Base-by-base conservation (phyloP, 805 yeast genomes). In the Millerago galiae region DNA sequence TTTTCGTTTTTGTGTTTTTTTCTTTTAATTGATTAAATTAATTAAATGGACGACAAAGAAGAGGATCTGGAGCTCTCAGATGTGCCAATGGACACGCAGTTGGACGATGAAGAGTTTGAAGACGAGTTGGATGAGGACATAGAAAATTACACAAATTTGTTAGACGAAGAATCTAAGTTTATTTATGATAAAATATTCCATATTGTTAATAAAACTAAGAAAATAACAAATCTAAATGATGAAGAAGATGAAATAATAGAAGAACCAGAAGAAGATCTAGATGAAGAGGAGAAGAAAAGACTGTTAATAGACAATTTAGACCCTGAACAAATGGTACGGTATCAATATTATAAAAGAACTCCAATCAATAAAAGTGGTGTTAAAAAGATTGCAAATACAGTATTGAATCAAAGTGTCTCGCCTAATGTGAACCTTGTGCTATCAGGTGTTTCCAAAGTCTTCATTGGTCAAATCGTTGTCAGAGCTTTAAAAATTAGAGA, bases 391-490 rank as follows among this genome's bases (percentile, higher is more conserved):
- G 90, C 95, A 11, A 81, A 83, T 52, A 75, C 83, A 24, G 83
- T 84, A 0, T 67, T 87, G 38, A 89, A 88, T 34, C 95, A 89
- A 58, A 78, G 81, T 36, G 79, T 89, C 10, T 81, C 91, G 2
- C 85, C 76, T 44, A 84, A 83, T 47, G 81, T 88, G 17, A 84
- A 95, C 0, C 80, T 86, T 41, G 81, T 88, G 8, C 62, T 90
- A 37, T 85, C 91, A 6, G 96, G 96, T 60, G 74, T 88, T 42
- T 84, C 95, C 2, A 90, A 90, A 58, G 84, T 87, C 52, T 81
- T 86, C 58, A 74, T 89, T n/a, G 95, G 96, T 11, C 97, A 90
- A 53, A 74, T 90, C 14, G 83, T 90, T 11, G 95, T 90, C 48
- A 71, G 77, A 53, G 95, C 96, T 0, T 71, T 81, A 47, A 83